phyloP scores from a whole-genome alignment of 768 basidiomycete species.

The Sporobolomyces phaffii region DNA sequence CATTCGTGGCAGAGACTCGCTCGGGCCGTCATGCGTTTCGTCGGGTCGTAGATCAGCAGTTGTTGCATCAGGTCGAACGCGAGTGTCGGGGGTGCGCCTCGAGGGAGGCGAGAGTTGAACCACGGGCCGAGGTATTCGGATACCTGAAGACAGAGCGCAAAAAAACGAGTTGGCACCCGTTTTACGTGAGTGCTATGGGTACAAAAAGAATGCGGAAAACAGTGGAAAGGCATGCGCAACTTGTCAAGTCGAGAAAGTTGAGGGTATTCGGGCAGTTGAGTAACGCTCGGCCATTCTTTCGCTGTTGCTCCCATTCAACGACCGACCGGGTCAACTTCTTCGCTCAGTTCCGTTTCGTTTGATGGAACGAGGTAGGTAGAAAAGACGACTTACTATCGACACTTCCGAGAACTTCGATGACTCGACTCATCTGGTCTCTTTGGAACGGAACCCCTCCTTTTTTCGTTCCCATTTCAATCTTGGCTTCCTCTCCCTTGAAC shows the following conservation, averaged over 20 bases:
- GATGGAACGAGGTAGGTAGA: background rate
- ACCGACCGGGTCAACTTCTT: no score
- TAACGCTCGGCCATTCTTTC: constrained; percentile 77
- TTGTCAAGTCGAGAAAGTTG: constrained; percentile 17
- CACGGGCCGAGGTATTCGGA: constrained; percentile 64
- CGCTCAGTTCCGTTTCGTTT: no score
- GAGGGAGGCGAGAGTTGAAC: constrained; percentile 52
- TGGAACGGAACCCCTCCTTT: constrained; percentile 92
- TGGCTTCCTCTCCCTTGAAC: constrained; percentile 98
- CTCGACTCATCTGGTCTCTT: constrained; percentile 85
- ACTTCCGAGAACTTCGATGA: constrained; percentile 90
- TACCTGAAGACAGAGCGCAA: no score
- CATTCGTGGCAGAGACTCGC: constrained; percentile 78
- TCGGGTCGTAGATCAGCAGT: constrained; percentile 86
- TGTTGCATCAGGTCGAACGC: constrained; percentile 74
- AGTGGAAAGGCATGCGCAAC: constrained; percentile 1
- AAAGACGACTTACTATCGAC: constrained; percentile 60
- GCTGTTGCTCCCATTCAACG: constrained; percentile 54
- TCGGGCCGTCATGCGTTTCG: constrained; percentile 71
- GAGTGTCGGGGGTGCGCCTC: constrained; percentile 57
- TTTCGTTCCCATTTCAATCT: constrained; percentile 68
- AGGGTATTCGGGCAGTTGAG: constrained; percentile 38
- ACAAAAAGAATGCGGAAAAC: no score
- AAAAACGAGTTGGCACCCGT: no score
- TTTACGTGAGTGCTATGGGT: no score